Evolutionary conservation across 1,139 yeast species (phyloP).

Genomic region (Yamadazyma songkhlaensis): DNA sequence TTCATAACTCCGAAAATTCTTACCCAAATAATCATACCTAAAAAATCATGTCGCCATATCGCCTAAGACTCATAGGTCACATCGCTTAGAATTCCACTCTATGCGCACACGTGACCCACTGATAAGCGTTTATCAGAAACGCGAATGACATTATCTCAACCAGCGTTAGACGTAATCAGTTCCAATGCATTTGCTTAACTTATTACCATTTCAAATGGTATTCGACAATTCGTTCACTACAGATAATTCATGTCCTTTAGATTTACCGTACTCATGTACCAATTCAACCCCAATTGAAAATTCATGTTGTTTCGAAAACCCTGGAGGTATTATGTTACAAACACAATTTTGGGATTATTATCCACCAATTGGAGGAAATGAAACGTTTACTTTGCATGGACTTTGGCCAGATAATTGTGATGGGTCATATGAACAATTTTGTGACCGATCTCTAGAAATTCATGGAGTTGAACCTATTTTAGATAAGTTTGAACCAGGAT

Average conservation of each 20-base stretch:
- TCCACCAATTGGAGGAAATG: constrained; percentile 81
- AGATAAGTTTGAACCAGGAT: constrained; percentile 45
- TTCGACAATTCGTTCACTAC: constrained; percentile 48
- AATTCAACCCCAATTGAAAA: constrained; percentile 34
- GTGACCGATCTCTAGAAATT: constrained; percentile 60
- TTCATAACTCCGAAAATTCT: too few relatives aligned
- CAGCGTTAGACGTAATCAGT: neutral
- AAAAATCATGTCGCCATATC: too few relatives aligned
- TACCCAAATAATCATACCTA: too few relatives aligned
- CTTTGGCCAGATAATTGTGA: constrained; percentile 49
- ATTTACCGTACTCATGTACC: constrained; percentile 66
- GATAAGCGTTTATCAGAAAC: neutral
- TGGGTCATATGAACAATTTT: constrained; percentile 52
- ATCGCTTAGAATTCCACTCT: too few relatives aligned
- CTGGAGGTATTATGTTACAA: constrained; percentile 71
- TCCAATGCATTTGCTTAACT: neutral
- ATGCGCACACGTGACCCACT: neutral
- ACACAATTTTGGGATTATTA: constrained; percentile 95
- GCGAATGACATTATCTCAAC: neutral
- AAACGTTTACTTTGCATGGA: constrained; percentile 69
- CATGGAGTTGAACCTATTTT: constrained; percentile 54
- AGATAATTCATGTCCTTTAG: constrained; percentile 56
- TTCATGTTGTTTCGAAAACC: constrained; percentile 83
- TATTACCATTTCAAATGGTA: constrained; percentile 1
- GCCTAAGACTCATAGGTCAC: too few relatives aligned